These are phyloP conservation scores for Sedum album DNA, from an alignment of 164 flowering plant species.

Conservation along the genomic window DNA sequence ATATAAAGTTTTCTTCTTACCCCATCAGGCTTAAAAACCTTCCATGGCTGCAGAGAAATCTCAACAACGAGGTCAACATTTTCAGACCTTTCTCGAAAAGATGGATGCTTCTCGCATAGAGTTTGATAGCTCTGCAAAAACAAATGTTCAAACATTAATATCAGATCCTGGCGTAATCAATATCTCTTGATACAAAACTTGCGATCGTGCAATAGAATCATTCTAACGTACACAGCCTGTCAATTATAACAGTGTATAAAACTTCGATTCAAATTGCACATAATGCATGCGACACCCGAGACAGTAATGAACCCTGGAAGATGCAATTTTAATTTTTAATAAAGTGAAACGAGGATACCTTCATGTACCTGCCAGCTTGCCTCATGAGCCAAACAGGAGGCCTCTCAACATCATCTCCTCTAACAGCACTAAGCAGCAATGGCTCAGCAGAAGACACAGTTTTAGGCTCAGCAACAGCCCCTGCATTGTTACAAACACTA, in stretches of 20 bases:
- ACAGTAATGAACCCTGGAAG: background rate
- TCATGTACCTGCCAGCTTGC: slow-evolving; percentile 99
- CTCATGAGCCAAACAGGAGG: slow-evolving; percentile 99
- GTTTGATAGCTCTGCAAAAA: slow-evolving; percentile 71
- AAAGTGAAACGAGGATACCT: slow-evolving; percentile 56
- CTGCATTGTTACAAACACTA: slow-evolving; percentile 24
- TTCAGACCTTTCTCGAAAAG: slow-evolving; percentile 94
- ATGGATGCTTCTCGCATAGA: slow-evolving; percentile 86
- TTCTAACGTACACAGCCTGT: too few relatives aligned
- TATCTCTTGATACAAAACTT: background rate
- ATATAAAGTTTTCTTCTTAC: slow-evolving; percentile 30
- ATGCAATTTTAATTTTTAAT: background rate
- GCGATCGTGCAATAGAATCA: background rate
- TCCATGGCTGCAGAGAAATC: slow-evolving; percentile 96
- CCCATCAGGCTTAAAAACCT: slow-evolving; percentile 93
- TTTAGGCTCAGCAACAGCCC: slow-evolving; percentile 57
- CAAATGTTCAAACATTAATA: slow-evolving; percentile 12
- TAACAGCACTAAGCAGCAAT: slow-evolving; percentile 71
- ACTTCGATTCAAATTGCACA: too few relatives aligned
- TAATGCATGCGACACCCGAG: too few relatives aligned
- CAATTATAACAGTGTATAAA: too few relatives aligned
- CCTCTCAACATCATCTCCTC: slow-evolving; percentile 76
- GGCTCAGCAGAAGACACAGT: slow-evolving; percentile 48
- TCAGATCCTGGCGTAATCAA: background rate
- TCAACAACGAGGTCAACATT: slow-evolving; percentile 94